A percentile compares a stretch with the other conserved stretches of the same genome.
Evolutionary conservation across 331 rosid species (phyloP).

Genomic region (Dryas integrifolia): DNA sequence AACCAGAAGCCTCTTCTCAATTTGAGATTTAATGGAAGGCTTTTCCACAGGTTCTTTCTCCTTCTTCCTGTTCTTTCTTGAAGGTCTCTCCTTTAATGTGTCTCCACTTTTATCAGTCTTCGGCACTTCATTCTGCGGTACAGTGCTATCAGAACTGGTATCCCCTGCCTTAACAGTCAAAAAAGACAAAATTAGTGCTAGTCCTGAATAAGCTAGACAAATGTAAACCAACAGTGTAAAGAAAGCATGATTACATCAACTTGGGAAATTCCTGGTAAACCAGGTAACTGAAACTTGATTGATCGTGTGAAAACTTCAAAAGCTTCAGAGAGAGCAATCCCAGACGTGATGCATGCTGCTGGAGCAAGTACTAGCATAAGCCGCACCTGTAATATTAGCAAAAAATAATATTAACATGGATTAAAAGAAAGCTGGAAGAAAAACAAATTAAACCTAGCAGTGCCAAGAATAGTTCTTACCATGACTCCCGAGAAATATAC

Average conservation of each 20-base stretch:
- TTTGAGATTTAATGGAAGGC: conserved; percentile 59
- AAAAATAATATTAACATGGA: conserved; percentile 26
- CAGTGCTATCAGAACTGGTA: conserved; percentile 46
- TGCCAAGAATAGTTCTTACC: conserved; percentile 53
- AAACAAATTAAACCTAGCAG: conserved; percentile 15
- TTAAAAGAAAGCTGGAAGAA: conserved; percentile 12
- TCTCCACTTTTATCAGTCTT: conserved; percentile 71
- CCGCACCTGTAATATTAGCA: conserved; percentile 66
- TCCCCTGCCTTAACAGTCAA: conserved; percentile 61
- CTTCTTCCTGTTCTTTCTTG: conserved; percentile 74
- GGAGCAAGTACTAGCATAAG: conserved; percentile 99
- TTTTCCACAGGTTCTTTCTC: conserved; percentile 78
- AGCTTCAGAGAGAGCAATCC: conserved; percentile 97
- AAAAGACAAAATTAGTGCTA: conserved; percentile 30
- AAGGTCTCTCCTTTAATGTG: conserved; percentile 65
- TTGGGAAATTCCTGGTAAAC: conserved; percentile 37
- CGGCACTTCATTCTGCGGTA: conserved; percentile 41
- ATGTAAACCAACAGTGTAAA: conserved; percentile 10
- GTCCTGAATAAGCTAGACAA: conserved; percentile 22
- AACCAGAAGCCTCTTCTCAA: conserved; percentile 84
- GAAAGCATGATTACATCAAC: conserved; percentile 49
- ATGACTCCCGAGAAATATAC: conserved; percentile 98
- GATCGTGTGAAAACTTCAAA: conserved; percentile 89
- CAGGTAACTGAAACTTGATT: conserved; percentile 87
- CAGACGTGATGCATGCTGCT: conserved; percentile 96